Base-by-base conservation (phyloP, 192 early-diverging fungal genomes). In the Physocladia obscura region DNA sequence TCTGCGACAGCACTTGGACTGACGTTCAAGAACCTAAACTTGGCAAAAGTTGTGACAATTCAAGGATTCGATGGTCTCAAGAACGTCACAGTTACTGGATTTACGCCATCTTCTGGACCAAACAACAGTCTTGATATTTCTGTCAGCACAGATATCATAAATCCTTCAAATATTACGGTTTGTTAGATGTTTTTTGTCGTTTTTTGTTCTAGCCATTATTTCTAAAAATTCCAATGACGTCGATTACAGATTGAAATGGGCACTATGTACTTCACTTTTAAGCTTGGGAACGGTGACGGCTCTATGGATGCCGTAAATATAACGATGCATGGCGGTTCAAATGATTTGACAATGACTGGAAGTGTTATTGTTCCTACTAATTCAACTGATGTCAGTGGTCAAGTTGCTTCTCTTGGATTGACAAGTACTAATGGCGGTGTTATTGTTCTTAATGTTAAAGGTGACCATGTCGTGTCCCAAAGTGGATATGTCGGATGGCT, bases 21-120 rank as follows among this genome's bases (percentile, higher is more conserved):
- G 44, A 72, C 65, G 49, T 70, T 76, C 77, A 71, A 54, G 4
- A 74, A 70, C 29, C 52, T 79, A 15, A 70, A 51, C 4, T 49
- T 79, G 49, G 62, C 70, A 73, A 79, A 79, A 60, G 48, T 57
- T 17, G 65, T 79, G 27, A 69, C 52, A 4, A 8, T 73, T 4
- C 38, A 60, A 19, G 75, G 75, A 15, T 73, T 76, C 57, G 49
- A 37, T 38, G 61, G 57, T 24, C 63, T 76, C 48, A 22, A 67
- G 55, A 67, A 67, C 6, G 58, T 65, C 13, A 30, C 30, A 22
- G 61, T 76, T 49, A 37, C 57, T 15, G 52, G 67, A 30, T 76
- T 76, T 57, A 17, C 63, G 19, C 70, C 63, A 37, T 30, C 61
- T 48, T 4, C 61, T 13, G 61, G 61, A 4, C n/a, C n/a, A 6